These are phyloP conservation scores for Candida andamanensis DNA, from an alignment of 805 yeast genomes.

Conservation along the genomic window DNA sequence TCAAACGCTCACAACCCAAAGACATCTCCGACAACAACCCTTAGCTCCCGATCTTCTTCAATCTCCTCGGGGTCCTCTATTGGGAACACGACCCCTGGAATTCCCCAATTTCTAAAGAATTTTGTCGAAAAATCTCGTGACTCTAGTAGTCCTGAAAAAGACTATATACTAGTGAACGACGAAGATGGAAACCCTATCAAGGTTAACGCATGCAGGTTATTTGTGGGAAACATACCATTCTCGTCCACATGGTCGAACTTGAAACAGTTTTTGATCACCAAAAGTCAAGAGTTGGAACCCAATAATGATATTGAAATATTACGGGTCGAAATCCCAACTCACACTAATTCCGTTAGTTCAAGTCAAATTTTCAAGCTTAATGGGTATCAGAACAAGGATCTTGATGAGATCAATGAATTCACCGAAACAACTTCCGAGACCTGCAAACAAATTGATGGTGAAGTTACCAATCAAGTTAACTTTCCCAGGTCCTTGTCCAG, in stretches of 20 bases:
- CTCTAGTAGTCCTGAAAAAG: conserved; percentile 2
- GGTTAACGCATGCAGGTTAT: conserved; percentile 41
- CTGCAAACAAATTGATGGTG: background rate
- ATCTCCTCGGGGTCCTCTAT: background rate
- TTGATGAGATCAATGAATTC: conserved; percentile 1
- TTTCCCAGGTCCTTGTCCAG: conserved; percentile 20
- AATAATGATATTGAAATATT: conserved; percentile 20
- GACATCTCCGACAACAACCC: background rate
- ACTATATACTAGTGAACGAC: conserved; percentile 13
- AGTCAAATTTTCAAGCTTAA: too few relatives aligned
- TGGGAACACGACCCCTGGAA: conserved; percentile 11
- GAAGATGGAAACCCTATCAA: conserved; percentile 25
- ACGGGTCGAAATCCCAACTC: conserved; percentile 40
- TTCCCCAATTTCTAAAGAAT: conserved; percentile 25
- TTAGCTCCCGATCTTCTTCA: background rate
- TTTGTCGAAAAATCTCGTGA: conserved; percentile 11
- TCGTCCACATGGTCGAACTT: conserved; percentile 33
- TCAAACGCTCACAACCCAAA: background rate
- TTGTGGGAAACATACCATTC: conserved; percentile 56
- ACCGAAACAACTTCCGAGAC: background rate
- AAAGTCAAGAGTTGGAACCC: conserved; percentile 24
- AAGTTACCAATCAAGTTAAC: background rate
- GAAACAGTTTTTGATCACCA: conserved; percentile 21
- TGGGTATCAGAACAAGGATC: conserved; percentile 2
- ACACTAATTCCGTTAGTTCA: conserved; percentile 6